Evolutionary conservation across 2,329 filamentous ascomycete genomes (phyloP).

Genomic region (Boeremia exigua): DNA sequence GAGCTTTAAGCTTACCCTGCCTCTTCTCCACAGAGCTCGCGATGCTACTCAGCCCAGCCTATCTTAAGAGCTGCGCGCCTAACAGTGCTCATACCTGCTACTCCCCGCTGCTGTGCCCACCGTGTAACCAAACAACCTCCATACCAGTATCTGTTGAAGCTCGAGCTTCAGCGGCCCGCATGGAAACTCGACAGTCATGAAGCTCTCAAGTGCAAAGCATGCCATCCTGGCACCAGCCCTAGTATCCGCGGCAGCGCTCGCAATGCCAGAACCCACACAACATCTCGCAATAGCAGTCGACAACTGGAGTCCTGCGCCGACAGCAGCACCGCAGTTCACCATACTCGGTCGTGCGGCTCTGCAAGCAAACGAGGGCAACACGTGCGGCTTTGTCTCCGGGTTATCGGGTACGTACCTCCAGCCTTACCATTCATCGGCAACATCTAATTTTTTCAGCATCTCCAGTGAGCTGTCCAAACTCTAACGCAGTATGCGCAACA

Average conservation of each 20-base stretch:
- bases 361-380: constrained; percentile 26
- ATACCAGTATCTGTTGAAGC: constrained; percentile 10
- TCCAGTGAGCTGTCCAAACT: constrained; percentile 38
- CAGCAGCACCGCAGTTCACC: constrained; percentile 33
- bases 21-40: constrained; percentile 18
- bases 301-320: constrained; percentile 42
- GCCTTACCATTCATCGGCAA: constrained; percentile 1
- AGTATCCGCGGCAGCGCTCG: constrained; percentile 34
- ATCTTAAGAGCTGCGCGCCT: constrained; percentile 19
- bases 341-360: constrained; percentile 33
- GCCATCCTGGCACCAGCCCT: constrained; percentile 38
- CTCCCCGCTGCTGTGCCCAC: constrained; percentile 12
- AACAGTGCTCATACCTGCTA: constrained; percentile 3
- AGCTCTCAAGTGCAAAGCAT: constrained; percentile 29
- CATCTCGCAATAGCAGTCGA: constrained; percentile 28
- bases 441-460: constrained; percentile 22
- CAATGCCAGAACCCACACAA: constrained; percentile 37
- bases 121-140: constrained; percentile 15
- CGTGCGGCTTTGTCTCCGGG: constrained; percentile 41
- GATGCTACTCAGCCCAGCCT: constrained; percentile 22
- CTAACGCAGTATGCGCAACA: constrained; percentile 39
- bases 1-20: constrained; percentile 26
- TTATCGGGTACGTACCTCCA: constrained; percentile 27
- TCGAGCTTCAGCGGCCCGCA: constrained; percentile 17
- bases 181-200: constrained; percentile 30